A percentile compares a stretch with the other conserved stretches of the same genome.
These are phyloP conservation scores for Monoraphidium neglectum DNA, from an alignment of 139 green algal species.

Conservation along the genomic window DNA sequence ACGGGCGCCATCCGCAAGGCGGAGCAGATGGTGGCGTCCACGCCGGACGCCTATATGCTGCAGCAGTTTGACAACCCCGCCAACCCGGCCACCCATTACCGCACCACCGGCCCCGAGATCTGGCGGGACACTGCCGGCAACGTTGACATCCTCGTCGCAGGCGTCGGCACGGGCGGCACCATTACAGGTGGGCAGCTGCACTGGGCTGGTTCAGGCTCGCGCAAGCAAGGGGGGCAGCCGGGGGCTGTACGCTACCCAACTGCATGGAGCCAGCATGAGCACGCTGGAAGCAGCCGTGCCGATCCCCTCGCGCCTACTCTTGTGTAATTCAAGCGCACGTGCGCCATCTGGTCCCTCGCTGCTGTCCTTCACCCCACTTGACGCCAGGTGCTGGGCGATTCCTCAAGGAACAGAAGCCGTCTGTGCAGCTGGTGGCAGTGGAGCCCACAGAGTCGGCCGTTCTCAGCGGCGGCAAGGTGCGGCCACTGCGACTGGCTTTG, in stretches of 20 bases:
- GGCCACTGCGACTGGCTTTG: too few relatives aligned
- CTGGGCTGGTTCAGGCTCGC: constrained; percentile 24
- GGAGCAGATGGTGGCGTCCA: constrained; percentile 76
- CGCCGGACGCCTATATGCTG: constrained; percentile 81
- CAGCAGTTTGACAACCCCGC: constrained; percentile 99
- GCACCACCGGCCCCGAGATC: constrained; percentile 91
- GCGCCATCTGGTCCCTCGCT: too few relatives aligned
- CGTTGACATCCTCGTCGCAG: constrained; percentile 93
- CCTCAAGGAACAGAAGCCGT: constrained; percentile 89
- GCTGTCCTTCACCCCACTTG: not conserved
- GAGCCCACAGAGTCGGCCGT: constrained; percentile 93
- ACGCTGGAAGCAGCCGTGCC: too few relatives aligned
- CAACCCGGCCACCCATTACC: constrained; percentile 76
- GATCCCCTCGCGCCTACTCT: too few relatives aligned
- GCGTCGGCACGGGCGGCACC: constrained; percentile 98
- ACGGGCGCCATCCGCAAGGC: constrained; percentile 90
- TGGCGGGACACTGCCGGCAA: constrained; percentile 81
- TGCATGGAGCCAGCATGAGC: too few relatives aligned
- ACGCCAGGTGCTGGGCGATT: constrained; percentile 79
- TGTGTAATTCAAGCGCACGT: too few relatives aligned
- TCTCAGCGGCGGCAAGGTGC: constrained; percentile 80
- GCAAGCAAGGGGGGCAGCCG: too few relatives aligned
- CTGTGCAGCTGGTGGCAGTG: constrained; percentile 89
- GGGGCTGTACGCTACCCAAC: too few relatives aligned
- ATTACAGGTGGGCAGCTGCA: constrained; percentile 89